Base-by-base conservation (phyloP, 1,284 basidiomycete species). In the Marasmius sp. region DNA sequence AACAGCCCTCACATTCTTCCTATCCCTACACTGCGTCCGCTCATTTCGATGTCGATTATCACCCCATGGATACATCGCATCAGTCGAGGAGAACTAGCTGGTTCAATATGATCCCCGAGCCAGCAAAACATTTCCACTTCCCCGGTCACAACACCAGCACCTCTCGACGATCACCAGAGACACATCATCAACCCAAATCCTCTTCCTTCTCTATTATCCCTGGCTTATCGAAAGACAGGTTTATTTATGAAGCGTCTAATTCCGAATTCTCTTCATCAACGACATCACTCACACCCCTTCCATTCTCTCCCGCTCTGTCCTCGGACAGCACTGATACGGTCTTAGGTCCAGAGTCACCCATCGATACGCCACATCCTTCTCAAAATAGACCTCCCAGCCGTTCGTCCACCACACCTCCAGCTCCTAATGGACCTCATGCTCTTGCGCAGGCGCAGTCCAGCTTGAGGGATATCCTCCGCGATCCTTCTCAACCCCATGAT, bases 241-340 rank as follows among this genome's bases (percentile, higher is more conserved):
- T 79, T 72, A 76, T 87, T 62, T 87, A 88, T 68, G 83, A 87
- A 48, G 84, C 85, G 69, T 82, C 81, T 22, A 74, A 72, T 12
- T 76, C 82, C 0, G 80, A 83, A 20, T 80, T 81, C 60, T 75
- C 73, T 52, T 71, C 74, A 11, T 76, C 74, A 62, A 79, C 69
- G 7, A 62, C 67, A 4, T 70, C 72, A 1, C 66, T 71, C 38
- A 64, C 72, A 4, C 69, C 75, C 1, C 72, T 76, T 57, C 80
- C 80, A 34, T 75, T 76, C 61, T 84, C 85, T 14, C 78, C 85
- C 3, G 74, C 78, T 16, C 75, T 82, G 52, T 83, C 85, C 1
- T 79, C 75, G 6, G 83, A 84, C 61, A 85, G 83, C 61, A 76
- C 77, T 8, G 70, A 78, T n/a, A 78, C 83, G 11, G 62, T 78